Percentiles rank a stretch among this genome's conserved stretches.
Evolutionary conservation across 805 yeast genomes (phyloP).

Genomic region (Kodamaea neixiangensis): DNA sequence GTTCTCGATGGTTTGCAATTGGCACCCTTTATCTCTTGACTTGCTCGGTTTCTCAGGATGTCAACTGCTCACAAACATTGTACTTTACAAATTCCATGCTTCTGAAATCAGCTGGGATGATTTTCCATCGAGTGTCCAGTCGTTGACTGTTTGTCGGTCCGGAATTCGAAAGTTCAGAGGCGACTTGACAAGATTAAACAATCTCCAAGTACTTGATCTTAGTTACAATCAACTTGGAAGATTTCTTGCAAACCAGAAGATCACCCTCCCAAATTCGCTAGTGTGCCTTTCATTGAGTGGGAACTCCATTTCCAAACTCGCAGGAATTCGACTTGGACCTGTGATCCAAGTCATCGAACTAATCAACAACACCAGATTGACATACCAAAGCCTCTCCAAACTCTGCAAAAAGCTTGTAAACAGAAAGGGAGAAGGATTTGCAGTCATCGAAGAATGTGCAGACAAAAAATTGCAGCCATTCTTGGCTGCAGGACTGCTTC

Average conservation of each 20-base stretch:
- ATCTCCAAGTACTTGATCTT: background rate
- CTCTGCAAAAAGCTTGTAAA: background rate
- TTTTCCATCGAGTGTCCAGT: background rate
- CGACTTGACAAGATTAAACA: background rate
- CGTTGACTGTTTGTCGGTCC: background rate
- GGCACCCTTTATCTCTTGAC: background rate
- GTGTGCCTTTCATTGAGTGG: background rate
- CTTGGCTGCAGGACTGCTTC: constrained; percentile 1
- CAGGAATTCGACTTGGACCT: background rate
- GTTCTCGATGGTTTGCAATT: background rate
- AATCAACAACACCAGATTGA: background rate
- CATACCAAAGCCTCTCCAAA: background rate
- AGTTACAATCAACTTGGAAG: background rate
- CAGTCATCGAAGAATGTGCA: background rate
- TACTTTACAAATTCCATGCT: background rate
- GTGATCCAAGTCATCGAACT: background rate
- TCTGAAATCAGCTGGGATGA: background rate
- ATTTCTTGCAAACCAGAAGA: background rate
- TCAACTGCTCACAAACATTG: background rate
- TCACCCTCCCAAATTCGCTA: background rate
- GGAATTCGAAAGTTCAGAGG: background rate
- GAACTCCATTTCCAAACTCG: background rate
- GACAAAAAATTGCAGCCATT: constrained; percentile 1
- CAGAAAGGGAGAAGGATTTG: background rate
- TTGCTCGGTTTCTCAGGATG: background rate